These are phyloP conservation scores for Backusella liffmaniae DNA, from an alignment of 192 early-diverging fungal species.

Conservation along the genomic window DNA sequence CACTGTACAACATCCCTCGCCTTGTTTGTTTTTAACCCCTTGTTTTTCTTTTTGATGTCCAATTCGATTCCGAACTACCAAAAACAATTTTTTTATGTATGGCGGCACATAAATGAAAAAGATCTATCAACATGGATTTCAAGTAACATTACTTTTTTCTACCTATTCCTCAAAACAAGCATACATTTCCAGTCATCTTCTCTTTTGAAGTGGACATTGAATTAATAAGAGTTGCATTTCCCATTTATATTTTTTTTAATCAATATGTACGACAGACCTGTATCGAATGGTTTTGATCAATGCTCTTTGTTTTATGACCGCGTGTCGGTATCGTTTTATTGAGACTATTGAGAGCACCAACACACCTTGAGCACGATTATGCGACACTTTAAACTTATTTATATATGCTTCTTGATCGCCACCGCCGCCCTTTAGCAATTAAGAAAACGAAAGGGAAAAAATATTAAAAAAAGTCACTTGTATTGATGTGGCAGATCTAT, in stretches of 20 bases:
- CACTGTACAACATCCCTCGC: neutral
- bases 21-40: neutral
- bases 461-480: neutral
- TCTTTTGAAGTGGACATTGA: neutral
- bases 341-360: neutral
- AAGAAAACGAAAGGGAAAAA: neutral
- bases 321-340: neutral
- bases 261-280: neutral
- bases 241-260: neutral
- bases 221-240: neutral
- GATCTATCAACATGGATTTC: neutral
- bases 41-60: neutral
- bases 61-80: neutral
- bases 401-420: neutral
- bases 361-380: neutral
- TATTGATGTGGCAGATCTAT: neutral
- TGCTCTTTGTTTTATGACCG: neutral
- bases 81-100: neutral
- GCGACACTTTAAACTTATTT: neutral
- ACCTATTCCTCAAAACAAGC: neutral
- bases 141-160: neutral
- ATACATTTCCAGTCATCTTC: neutral
- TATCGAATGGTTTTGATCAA: neutral
- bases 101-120: neutral
- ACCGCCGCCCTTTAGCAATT: neutral